Conservation (phyloP, 257 asterid genomes). For the Anisodus acutangulus region DNA sequence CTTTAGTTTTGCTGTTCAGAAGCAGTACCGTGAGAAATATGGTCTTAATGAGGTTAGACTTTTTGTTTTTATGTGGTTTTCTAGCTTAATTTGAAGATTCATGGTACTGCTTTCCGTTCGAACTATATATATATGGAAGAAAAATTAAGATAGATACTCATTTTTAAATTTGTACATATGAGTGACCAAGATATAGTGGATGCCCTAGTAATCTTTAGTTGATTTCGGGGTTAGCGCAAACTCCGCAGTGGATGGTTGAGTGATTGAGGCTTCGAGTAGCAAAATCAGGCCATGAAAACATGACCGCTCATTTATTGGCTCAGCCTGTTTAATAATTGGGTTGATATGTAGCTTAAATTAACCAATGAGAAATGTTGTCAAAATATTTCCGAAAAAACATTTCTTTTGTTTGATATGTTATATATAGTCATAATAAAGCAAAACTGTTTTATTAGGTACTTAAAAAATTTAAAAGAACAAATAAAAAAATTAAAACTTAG, state of each 20-base stretch:
- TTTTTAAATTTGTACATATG: not conserved
- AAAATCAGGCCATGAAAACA: too few species aligned
- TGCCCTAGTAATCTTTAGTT: not conserved
- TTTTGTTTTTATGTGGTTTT: not conserved
- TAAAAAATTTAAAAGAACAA: too few species aligned
- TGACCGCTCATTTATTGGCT: too few species aligned
- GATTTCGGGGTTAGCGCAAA: not conserved
- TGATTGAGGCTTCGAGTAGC: not conserved
- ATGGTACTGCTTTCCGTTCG: not conserved
- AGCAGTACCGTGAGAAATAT: constrained; percentile 71
- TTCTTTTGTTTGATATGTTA: too few species aligned
- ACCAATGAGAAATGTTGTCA: too few species aligned
- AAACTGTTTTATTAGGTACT: too few species aligned
- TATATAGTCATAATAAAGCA: too few species aligned
- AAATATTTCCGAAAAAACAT: too few species aligned
- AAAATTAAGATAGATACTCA: not conserved
- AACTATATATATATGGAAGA: not conserved
- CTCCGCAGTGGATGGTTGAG: not conserved
- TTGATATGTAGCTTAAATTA: too few species aligned
- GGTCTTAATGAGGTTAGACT: constrained; percentile 66
- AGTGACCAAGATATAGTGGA: not conserved
- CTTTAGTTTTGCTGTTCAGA: constrained; percentile 81
- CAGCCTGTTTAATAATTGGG: too few species aligned
- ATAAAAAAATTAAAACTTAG: too few species aligned
- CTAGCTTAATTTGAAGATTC: not conserved